Percentiles rank a stretch among this genome's conserved stretches.
Conservation (phyloP, 129 eudicot genomes). For the Deinandra increscens region DNA sequence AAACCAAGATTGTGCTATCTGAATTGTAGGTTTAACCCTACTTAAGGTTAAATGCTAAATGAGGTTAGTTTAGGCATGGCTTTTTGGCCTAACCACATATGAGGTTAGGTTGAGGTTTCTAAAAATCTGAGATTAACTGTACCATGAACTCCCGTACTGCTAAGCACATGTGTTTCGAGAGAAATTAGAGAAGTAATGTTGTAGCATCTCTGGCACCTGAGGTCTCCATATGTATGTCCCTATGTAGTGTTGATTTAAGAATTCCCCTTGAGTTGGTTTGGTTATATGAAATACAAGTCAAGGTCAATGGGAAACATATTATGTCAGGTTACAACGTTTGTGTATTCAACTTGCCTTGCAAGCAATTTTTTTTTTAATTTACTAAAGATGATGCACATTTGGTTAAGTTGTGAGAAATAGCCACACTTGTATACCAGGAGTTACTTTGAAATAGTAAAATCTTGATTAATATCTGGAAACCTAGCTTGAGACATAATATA, state of each 20-base stretch:
- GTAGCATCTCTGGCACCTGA: neutral
- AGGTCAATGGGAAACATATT: slow-evolving; percentile 11
- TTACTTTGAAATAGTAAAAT: neutral
- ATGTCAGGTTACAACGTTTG: neutral
- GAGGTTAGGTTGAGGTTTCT: neutral
- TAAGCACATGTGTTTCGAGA: neutral
- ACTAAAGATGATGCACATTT: slow-evolving; percentile 1
- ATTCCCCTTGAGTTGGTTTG: neutral
- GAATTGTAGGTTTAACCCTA: neutral
- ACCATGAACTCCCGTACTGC: neutral
- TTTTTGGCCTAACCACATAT: neutral
- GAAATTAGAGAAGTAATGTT: neutral
- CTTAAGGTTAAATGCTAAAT: neutral
- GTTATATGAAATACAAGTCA: neutral
- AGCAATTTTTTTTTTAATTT: neutral
- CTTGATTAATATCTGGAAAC: neutral
- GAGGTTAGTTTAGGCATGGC: neutral
- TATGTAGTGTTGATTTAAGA: neutral
- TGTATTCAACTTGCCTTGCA: neutral
- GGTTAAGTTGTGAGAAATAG: neutral
- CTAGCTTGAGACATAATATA: neutral
- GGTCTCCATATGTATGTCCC: neutral
- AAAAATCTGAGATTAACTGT: neutral
- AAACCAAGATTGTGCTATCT: neutral
- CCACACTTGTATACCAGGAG: neutral